phyloP scores from a whole-genome alignment of 108 stramenopile genomes.

The Cyclotella cryptica region DNA sequence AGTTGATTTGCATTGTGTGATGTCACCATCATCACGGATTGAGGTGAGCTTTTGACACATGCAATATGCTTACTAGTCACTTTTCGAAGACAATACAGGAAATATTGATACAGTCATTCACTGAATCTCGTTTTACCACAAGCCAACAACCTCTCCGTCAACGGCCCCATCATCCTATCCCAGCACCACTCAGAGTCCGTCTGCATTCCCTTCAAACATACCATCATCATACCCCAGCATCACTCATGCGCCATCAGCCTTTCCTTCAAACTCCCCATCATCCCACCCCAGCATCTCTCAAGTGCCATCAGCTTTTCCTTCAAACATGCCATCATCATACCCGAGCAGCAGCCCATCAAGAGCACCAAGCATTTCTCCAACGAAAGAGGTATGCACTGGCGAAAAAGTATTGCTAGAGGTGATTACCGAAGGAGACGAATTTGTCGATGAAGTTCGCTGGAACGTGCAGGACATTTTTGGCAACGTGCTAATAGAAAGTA shows the following conservation, averaged over 20 bases:
- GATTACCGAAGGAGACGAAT: slow-evolving; percentile 35
- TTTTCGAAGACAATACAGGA: neutral
- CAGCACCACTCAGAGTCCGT: neutral
- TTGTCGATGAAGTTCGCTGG: slow-evolving; percentile 30
- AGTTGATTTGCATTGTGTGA: slow-evolving; percentile 28
- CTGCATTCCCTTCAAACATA: neutral
- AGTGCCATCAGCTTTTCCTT: slow-evolving; percentile 26
- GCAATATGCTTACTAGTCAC: neutral
- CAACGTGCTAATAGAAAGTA: slow-evolving; percentile 8
- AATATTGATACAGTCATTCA: neutral
- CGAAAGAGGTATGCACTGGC: slow-evolving; percentile 14
- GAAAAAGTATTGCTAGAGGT: slow-evolving; percentile 26
- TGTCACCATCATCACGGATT: slow-evolving; percentile 8
- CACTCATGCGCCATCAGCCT: slow-evolving; percentile 21
- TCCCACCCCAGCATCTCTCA: neutral
- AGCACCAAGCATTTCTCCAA: slow-evolving; percentile 16
- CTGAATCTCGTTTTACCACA: neutral
- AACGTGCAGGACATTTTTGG: slow-evolving; percentile 35
- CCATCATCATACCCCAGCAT: neutral
- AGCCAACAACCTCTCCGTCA: slow-evolving; percentile 4
- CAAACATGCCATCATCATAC: neutral
- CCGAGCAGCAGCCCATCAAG: slow-evolving; percentile 12
- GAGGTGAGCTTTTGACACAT: slow-evolving; percentile 9
- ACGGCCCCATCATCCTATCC: too few relatives aligned
- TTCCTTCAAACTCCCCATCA: slow-evolving; percentile 13